Base-by-base conservation (phyloP, 2,329 filamentous ascomycete genomes). In the Talaromyces sp. region DNA sequence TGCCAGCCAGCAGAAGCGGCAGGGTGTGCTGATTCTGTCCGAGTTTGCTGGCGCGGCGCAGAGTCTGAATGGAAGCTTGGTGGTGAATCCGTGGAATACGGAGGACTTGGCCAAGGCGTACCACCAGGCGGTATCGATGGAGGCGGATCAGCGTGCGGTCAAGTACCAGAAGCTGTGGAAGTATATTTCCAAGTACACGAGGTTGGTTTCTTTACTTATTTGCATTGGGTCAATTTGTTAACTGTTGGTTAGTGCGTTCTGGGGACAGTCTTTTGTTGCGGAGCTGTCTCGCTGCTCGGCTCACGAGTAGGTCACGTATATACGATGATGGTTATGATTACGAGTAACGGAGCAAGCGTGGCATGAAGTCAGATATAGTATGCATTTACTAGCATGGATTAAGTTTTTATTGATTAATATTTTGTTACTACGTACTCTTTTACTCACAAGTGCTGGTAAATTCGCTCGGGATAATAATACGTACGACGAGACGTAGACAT, bases 21-120 rank as follows among this genome's bases (percentile, higher is more conserved):
- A 97, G 72, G 94, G 94, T 61, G 89, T 91, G 63, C 88, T 99
- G 85, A 92, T 99, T 59, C 85, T 99, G 32, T 97, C 92, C 54
- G 94, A 99, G 74, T 97, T 99, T 72, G 92, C 94, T 0, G 94
- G 94, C 50, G 94, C 94, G 8, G 93, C 94, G 0, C 94, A 97
- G 76, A 94, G 90, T 64, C 83, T 99, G 61, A 97, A 96, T 67
- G 93, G 93, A 62, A 92, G 90, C 67, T 82, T 97, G 56, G 92
- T 97, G 58, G 91, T 97, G 70, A 99, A 99, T 76, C 94, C 94
- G 0, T 99, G 94, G 94, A 97, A 97, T 74, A 97, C 92, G 0
- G 92, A 97, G 72, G 93, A 97, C 75, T 81, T 97, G 41, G 92
- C 93, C 46, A 90, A 92, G 68, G 91, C 92, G 6, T 92, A 97